Conservation (phyloP, 2,329 filamentous ascomycete genomes). For the Rhinocladiella similis region DNA sequence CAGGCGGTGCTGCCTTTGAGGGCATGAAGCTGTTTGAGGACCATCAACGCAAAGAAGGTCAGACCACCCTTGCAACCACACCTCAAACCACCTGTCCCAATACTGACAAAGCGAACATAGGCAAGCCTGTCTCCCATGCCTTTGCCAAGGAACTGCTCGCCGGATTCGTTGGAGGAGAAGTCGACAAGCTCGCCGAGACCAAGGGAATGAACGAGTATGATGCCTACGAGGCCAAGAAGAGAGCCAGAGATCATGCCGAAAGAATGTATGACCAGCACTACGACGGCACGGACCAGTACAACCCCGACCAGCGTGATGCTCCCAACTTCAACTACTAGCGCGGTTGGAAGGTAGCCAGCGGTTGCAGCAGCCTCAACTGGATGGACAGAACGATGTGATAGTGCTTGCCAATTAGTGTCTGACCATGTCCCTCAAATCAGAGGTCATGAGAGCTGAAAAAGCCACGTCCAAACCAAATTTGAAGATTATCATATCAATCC, state of each 20-base stretch:
- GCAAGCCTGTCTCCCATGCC: constrained; percentile 68
- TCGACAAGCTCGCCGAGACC: constrained; percentile 73
- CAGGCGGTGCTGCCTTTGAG: constrained; percentile 74
- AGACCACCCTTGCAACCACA: constrained; percentile 16
- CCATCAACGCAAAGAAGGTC: constrained; percentile 68
- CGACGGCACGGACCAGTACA: constrained; percentile 52
- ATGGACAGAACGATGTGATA: constrained; percentile 6
- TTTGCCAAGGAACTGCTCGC: constrained; percentile 77
- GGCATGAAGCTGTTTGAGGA: constrained; percentile 81
- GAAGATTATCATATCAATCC: too few species aligned
- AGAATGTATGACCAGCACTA: constrained; percentile 66
- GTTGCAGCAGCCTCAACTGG: constrained; percentile 1
- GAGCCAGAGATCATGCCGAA: constrained; percentile 60
- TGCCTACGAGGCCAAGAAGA: constrained; percentile 58
- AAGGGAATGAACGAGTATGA: constrained; percentile 65
- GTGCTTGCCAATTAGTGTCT: background rate
- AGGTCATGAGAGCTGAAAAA: too few species aligned
- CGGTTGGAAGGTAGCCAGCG: background rate
- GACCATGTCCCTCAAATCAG: background rate
- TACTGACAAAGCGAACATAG: constrained; percentile 38
- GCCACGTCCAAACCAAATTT: too few species aligned
- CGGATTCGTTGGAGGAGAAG: constrained; percentile 70
- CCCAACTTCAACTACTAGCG: constrained; percentile 37
- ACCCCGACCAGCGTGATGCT: constrained; percentile 46
- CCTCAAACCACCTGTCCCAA: background rate